Conservation (phyloP, 2,329 filamentous ascomycete genomes). For the Scedosporium apiospermum region DNA sequence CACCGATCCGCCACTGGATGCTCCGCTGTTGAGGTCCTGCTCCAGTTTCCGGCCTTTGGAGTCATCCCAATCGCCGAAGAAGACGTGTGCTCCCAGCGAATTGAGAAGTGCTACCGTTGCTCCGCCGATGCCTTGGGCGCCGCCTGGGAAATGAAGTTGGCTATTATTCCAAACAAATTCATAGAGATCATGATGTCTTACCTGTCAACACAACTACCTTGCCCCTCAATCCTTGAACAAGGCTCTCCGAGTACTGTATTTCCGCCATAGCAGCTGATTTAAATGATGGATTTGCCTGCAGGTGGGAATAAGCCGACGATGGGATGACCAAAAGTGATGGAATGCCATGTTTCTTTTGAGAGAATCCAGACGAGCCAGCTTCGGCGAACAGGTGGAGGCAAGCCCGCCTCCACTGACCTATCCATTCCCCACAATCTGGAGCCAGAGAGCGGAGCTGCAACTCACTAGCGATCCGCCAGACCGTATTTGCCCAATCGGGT, state of each 20-base stretch:
- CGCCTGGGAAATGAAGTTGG: not conserved
- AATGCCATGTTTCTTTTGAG: not conserved
- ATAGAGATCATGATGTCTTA: not conserved
- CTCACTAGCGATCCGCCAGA: not conserved
- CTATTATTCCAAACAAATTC: not conserved
- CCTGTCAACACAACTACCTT: constrained; percentile 5
- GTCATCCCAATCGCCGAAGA: constrained; percentile 7
- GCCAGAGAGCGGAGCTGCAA: not conserved
- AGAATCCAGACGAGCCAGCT: not conserved
- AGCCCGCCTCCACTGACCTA: not conserved
- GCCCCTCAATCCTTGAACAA: not conserved
- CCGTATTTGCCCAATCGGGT: not conserved
- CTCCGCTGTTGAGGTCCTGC: not conserved
- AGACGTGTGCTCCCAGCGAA: constrained; percentile 3
- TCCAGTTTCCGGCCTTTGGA: not conserved
- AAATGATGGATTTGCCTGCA: not conserved
- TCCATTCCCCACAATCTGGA: not conserved
- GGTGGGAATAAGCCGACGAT: too few relatives aligned
- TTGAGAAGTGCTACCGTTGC: constrained; percentile 3
- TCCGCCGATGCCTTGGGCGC: constrained; percentile 6
- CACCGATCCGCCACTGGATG: not conserved
- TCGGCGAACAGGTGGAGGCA: not conserved
- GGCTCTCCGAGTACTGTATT: constrained; percentile 1
- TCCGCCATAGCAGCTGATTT: not conserved
- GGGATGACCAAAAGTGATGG: not conserved